phyloP scores from a whole-genome alignment of 345 rosid species.

The Hirschfeldia incana region DNA sequence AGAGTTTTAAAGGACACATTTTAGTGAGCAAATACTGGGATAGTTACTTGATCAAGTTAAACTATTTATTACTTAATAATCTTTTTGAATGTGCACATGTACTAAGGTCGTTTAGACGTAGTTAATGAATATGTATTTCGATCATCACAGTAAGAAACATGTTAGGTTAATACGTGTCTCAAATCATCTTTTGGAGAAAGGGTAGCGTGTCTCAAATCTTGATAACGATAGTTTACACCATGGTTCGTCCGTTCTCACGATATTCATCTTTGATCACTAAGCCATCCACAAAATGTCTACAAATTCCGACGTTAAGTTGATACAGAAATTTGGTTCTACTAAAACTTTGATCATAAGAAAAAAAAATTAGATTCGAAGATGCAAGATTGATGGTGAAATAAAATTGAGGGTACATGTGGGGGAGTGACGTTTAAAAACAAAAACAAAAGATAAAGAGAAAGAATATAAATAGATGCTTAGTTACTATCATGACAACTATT shows the following conservation, averaged over 20 bases:
- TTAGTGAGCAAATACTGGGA: too few relatives aligned
- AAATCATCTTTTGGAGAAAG: neutral
- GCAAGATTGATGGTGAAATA: constrained; percentile 35
- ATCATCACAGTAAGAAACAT: neutral
- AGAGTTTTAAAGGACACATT: too few relatives aligned
- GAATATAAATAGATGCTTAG: constrained; percentile 37
- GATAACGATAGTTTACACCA: neutral
- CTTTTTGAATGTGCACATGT: neutral
- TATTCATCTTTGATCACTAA: neutral
- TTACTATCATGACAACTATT: constrained; percentile 37
- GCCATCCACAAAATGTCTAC: neutral
- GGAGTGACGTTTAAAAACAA: constrained; percentile 37
- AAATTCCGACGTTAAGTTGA: neutral
- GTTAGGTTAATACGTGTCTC: neutral
- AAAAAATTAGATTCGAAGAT: constrained; percentile 30
- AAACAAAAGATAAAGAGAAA: constrained; percentile 27
- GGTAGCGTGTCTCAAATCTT: neutral
- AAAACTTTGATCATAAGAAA: neutral
- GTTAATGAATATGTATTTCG: neutral
- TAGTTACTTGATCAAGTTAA: neutral
- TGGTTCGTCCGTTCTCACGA: neutral
- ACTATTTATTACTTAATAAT: neutral
- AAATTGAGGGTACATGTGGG: constrained; percentile 31
- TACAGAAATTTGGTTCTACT: neutral
- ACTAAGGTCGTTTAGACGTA: neutral